Conservation (phyloP, 2,329 filamentous ascomycete genomes). For the Scortechinia acanthostroma region DNA sequence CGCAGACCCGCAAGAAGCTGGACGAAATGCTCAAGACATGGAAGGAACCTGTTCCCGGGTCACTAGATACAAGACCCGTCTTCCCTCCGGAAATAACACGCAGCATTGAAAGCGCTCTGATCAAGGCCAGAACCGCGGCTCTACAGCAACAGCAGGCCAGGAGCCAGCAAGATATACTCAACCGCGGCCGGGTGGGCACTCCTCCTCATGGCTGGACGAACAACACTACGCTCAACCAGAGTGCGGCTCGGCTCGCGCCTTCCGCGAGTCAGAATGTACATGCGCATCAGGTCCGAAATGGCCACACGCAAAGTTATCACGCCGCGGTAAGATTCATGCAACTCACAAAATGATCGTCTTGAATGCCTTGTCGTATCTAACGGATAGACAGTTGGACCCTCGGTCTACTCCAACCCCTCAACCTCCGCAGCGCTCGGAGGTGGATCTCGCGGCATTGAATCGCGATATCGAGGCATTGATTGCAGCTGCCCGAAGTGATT, state of each 20-base stretch:
- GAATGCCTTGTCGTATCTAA: no score
- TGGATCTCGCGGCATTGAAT: conserved; percentile 70
- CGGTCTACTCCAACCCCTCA: conserved; percentile 16
- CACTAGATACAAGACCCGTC: conserved; percentile 84
- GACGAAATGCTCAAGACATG: conserved; percentile 96
- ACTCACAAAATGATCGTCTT: not conserved
- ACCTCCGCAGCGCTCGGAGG: conserved; percentile 28
- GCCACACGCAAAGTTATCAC: not conserved
- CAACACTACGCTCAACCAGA: not conserved
- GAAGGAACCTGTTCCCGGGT: conserved; percentile 93
- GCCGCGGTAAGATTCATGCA: not conserved
- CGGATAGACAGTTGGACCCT: no score
- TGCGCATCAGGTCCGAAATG: not conserved
- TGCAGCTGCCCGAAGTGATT: conserved; percentile 63
- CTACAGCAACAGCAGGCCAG: not conserved
- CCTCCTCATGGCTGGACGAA: not conserved
- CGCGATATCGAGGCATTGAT: conserved; percentile 78
- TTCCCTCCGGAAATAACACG: conserved; percentile 81
- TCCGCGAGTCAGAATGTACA: no score
- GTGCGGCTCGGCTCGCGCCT: no score
- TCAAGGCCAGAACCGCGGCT: conserved; percentile 50
- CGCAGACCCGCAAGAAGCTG: conserved; percentile 77
- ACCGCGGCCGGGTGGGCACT: not conserved
- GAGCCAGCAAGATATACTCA: not conserved
- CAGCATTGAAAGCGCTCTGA: conserved; percentile 87